phyloP scores from a whole-genome alignment of 179 eudicot species.

The Silene vulgaris region DNA sequence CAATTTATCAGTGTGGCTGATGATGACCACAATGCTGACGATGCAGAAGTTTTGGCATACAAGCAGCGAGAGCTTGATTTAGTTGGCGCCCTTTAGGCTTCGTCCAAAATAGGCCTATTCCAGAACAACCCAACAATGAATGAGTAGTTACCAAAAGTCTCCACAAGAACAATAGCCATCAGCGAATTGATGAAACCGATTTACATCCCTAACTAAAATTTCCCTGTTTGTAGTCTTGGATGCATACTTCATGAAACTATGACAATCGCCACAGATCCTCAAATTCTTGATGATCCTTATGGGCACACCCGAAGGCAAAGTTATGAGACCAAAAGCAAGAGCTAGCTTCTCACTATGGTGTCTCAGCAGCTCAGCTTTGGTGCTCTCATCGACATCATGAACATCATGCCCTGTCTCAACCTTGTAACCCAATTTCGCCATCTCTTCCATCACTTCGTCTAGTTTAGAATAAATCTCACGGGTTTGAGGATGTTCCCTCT shows the following conservation, averaged over 20 bases:
- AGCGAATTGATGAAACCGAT: slow-evolving; percentile 66
- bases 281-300: slow-evolving; percentile 70
- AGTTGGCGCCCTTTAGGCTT: no score
- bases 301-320: slow-evolving; percentile 45
- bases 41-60: no score
- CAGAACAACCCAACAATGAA: neutral
- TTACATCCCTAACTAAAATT: slow-evolving; percentile 59
- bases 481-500: slow-evolving; percentile 49
- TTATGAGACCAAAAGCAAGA: slow-evolving; percentile 52
- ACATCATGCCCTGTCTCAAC: slow-evolving; percentile 45
- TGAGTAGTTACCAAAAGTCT: slow-evolving; percentile 50
- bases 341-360: slow-evolving; percentile 85
- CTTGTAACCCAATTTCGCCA: slow-evolving; percentile 43
- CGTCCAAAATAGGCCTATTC: no score
- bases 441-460: slow-evolving; percentile 50
- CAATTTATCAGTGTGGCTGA: no score
- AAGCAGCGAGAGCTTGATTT: no score
- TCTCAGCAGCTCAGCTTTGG: slow-evolving; percentile 44
- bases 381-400: slow-evolving; percentile 62
- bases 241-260: slow-evolving; percentile 63
- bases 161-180: slow-evolving; percentile 59
- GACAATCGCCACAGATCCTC: slow-evolving; percentile 73
- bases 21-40: no score
- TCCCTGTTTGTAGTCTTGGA: slow-evolving; percentile 47
- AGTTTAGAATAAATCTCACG: slow-evolving; percentile 42